phyloP scores from a whole-genome alignment of 169 alveolate species.

The Plasmodium vivax region DNA sequence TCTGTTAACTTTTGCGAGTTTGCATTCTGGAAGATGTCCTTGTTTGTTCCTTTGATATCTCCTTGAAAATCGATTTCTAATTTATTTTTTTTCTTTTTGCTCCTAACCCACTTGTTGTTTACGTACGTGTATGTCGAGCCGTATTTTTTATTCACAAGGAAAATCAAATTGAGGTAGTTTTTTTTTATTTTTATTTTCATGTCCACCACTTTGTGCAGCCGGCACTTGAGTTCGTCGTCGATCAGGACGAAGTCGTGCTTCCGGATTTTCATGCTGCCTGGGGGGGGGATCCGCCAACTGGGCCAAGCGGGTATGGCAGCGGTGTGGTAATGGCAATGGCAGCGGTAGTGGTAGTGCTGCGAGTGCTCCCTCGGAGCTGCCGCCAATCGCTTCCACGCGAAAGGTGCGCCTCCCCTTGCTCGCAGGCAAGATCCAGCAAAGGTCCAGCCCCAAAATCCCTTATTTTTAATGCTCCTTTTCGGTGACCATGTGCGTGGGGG shows the following conservation, averaged over 20 bases:
- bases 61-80: constrained; percentile 22
- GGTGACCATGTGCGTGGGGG: not conserved
- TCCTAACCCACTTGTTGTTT: constrained; percentile 60
- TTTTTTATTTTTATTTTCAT: constrained; percentile 52
- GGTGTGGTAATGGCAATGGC: too few relatives aligned
- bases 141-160: constrained; percentile 56
- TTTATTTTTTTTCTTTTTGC: constrained; percentile 13
- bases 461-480: not conserved
- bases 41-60: constrained; percentile 54
- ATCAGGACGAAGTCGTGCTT: constrained; percentile 65
- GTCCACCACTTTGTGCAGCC: constrained; percentile 51
- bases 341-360: not conserved
- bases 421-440: not conserved
- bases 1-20: constrained; percentile 61
- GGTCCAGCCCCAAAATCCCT: not conserved
- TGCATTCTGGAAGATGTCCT: constrained; percentile 29
- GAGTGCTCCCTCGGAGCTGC: not conserved
- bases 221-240: constrained; percentile 48
- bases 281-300: not conserved
- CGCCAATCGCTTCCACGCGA: not conserved
- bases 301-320: not conserved
- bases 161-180: constrained; percentile 26
- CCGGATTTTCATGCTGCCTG: constrained; percentile 16
- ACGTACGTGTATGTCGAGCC: constrained; percentile 57
- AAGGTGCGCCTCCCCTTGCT: not conserved